Conservation (phyloP, 495 filamentous ascomycete genomes). For the Cercophora sp. region DNA sequence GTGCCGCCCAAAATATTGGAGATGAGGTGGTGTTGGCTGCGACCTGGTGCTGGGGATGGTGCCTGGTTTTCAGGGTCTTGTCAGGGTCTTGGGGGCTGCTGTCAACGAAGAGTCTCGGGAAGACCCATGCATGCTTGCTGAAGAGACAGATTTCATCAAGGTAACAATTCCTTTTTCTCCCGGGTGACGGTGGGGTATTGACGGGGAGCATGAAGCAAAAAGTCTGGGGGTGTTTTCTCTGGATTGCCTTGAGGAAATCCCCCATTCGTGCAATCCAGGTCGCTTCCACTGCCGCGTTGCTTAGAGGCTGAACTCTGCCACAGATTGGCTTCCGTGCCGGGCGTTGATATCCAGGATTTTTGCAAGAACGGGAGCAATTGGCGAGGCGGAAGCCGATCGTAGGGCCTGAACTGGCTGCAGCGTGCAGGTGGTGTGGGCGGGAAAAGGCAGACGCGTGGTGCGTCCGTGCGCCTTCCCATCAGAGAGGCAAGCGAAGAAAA, state of each 20-base stretch:
- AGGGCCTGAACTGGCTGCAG: conserved; percentile 5
- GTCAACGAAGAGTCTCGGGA: not conserved
- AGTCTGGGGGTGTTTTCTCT: not conserved
- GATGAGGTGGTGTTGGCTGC: not conserved
- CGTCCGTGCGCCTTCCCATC: conserved; percentile 8
- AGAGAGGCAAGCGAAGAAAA: conserved; percentile 1
- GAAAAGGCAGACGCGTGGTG: not conserved
- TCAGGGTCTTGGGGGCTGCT: not conserved
- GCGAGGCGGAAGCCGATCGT: not conserved
- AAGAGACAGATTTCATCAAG: not conserved
- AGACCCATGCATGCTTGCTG: not conserved
- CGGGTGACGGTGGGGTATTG: not conserved
- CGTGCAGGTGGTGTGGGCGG: conserved; percentile 1
- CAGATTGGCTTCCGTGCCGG: not conserved
- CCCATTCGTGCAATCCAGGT: too few relatives aligned
- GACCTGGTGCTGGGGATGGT: not conserved
- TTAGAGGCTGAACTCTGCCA: not conserved
- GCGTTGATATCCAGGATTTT: conserved; percentile 6
- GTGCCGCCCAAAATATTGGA: conserved; percentile 8
- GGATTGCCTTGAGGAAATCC: not conserved
- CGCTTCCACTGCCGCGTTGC: not conserved
- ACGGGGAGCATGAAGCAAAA: not conserved
- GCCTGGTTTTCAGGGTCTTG: conserved; percentile 8
- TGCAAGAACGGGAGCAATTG: conserved; percentile 1
- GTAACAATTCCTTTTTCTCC: conserved; percentile 8